Evolutionary conservation across 2,329 filamentous ascomycete species (phyloP), one percentile per base, ranked within the genome.

Genomic region (Pseudogymnoascus sp.): DNA sequence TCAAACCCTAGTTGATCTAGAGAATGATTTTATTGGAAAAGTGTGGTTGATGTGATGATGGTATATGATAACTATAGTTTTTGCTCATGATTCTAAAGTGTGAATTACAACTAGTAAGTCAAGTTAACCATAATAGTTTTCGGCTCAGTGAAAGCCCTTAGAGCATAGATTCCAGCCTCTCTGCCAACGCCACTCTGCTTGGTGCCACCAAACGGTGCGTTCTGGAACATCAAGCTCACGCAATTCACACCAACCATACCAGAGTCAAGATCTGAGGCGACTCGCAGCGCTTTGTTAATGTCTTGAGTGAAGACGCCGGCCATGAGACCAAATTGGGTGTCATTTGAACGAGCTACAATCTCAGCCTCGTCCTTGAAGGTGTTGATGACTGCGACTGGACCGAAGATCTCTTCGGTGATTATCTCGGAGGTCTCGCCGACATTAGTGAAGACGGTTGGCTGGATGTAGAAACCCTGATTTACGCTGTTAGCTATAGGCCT

Each of bases 331-430:
- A 81, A 84, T 35, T 80, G 80, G 5, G 79, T 81, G 68, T 84
- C 78, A 68, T 86, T 86, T 1, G 83, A 82, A 31, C 77, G 72
- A 41, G 74, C 70, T 31, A 85, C 69, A 1, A 77, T 81, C 66
- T 85, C 82, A 26, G 80, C 78, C 67, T 85, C 83, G 0, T 77
- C 79, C 68, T 82, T 80, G 73, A 86, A 86, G 0, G 77, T 78
- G 61, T 79, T 79, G 65, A 88, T 80, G 23, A 79, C 80, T 0
- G 84, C 80, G 3, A 89, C 84, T 0, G 85, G 84, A 0, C 85
- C 85, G 65, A 88, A 87, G 0, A 87, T 78, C 33, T 35, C 33
- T 35, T 35, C 33, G 33, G 33, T 35, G 33, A 35, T 35, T 12
- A 35, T 35, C 33, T 35, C 33, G 10, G 33, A 35, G 33, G 33